A percentile compares a stretch with the other conserved stretches of the same genome.
Conservation (phyloP, 2,329 filamentous ascomycete genomes). For the Alternaria solani region DNA sequence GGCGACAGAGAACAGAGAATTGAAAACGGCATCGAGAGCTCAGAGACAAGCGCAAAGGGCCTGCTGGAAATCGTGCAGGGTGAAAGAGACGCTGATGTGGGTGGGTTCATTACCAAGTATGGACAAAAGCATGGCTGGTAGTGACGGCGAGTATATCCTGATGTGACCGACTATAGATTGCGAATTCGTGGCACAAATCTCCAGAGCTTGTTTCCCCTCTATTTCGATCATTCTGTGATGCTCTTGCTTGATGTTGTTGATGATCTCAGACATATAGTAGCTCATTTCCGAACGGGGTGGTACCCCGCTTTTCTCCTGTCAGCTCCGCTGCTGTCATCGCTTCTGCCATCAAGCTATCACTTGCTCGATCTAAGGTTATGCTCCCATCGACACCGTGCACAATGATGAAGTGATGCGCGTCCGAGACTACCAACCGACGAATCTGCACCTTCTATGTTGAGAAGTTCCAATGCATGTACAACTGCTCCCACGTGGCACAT, state of each 20-base stretch:
- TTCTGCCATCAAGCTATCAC: neutral
- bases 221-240: neutral
- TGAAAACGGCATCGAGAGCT: slow-evolving; percentile 29
- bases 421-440: neutral
- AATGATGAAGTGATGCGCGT: neutral
- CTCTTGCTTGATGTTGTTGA: neutral
- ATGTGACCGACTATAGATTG: neutral
- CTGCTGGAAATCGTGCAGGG: slow-evolving; percentile 44
- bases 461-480: neutral
- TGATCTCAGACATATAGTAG: neutral
- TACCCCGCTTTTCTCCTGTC: neutral
- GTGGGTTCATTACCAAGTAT: slow-evolving; percentile 34
- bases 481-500: neutral
- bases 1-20: slow-evolving; percentile 29
- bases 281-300: neutral
- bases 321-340: neutral
- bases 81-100: slow-evolving; percentile 40
- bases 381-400: neutral
- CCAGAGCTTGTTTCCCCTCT: too few species aligned
- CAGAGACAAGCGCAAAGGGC: slow-evolving; percentile 44
- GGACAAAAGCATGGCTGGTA: slow-evolving; percentile 33
- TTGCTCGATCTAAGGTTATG: neutral
- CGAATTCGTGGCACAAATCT: neutral
- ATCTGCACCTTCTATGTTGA: slow-evolving; percentile 1
- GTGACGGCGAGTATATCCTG: neutral